These are phyloP conservation scores for Candida pseudoglaebosa DNA, from an alignment of 805 yeast genomes.

Conservation along the genomic window DNA sequence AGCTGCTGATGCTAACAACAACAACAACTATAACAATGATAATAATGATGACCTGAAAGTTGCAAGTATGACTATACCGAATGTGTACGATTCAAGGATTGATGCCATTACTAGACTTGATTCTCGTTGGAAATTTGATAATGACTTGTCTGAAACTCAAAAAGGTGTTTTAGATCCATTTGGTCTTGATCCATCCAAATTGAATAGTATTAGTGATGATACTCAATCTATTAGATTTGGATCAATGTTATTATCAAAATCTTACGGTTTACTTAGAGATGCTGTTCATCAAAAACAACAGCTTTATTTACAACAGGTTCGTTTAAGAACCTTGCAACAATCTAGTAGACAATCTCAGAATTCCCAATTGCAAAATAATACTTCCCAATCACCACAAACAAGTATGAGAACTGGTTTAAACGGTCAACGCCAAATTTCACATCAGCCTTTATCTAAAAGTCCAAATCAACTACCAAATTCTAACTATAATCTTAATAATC, in stretches of 20 bases:
- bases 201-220: conserved; percentile 78
- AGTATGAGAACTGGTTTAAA: conserved; percentile 1
- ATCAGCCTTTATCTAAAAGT: conserved; percentile 3
- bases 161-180: conserved; percentile 44
- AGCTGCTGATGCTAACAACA: conserved; percentile 24
- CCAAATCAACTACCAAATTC: conserved; percentile 1
- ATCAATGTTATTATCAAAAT: conserved; percentile 81
- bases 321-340: conserved; percentile 39
- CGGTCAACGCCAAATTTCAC: conserved; percentile 5
- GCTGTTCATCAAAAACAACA: conserved; percentile 68
- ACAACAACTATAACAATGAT: conserved; percentile 12
- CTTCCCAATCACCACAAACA: conserved; percentile 7
- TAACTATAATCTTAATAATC: neutral
- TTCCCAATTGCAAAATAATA: conserved; percentile 7
- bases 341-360: conserved; percentile 11
- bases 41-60: conserved; percentile 6
- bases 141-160: conserved; percentile 45
- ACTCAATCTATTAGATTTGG: conserved; percentile 92
- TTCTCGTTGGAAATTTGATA: conserved; percentile 67
- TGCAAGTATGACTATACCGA: conserved; percentile 11
- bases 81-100: conserved; percentile 45
- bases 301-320: conserved; percentile 46
- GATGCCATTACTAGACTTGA: conserved; percentile 47
- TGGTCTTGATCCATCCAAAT: conserved; percentile 72
- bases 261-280: conserved; percentile 75